Conservation (phyloP, 495 filamentous ascomycete species). For the Penicillium diatomitis region DNA sequence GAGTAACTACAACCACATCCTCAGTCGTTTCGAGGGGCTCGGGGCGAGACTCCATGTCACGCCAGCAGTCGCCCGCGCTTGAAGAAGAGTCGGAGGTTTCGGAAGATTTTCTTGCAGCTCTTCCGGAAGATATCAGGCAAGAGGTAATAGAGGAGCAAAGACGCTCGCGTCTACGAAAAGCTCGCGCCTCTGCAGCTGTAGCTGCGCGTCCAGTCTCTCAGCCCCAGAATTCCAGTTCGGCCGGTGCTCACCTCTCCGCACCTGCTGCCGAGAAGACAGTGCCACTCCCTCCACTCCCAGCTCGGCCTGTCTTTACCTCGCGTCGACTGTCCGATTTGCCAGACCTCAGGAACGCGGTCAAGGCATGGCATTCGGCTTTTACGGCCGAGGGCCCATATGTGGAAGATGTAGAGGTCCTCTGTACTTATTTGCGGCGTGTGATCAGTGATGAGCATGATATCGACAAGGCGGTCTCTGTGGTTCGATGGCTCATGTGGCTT, state of each 20-base stretch:
- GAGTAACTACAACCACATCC: conserved; percentile 8
- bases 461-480: conserved; percentile 58
- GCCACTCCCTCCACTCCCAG: conserved; percentile 40
- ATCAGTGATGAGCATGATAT: conserved; percentile 65
- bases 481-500: conserved; percentile 65
- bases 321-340: conserved; percentile 42
- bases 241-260: background rate
- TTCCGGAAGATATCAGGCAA: conserved; percentile 69
- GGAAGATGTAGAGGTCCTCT: conserved; percentile 67
- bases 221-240: conserved; percentile 3
- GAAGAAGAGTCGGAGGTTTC: conserved; percentile 43
- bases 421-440: conserved; percentile 57
- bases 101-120: conserved; percentile 63
- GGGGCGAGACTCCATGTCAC: conserved; percentile 3
- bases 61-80: conserved; percentile 11
- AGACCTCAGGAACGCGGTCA: conserved; percentile 53
- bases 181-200: conserved; percentile 23
- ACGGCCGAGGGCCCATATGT: conserved; percentile 58
- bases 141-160: conserved; percentile 70
- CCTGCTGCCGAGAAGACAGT: conserved; percentile 26
- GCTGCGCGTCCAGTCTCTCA: conserved; percentile 10
- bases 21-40: background rate
- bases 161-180: conserved; percentile 40
- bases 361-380: conserved; percentile 60
- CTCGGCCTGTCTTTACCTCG: conserved; percentile 57